phyloP scores from a whole-genome alignment of 768 basidiomycete genomes.

The Vararia minispora region DNA sequence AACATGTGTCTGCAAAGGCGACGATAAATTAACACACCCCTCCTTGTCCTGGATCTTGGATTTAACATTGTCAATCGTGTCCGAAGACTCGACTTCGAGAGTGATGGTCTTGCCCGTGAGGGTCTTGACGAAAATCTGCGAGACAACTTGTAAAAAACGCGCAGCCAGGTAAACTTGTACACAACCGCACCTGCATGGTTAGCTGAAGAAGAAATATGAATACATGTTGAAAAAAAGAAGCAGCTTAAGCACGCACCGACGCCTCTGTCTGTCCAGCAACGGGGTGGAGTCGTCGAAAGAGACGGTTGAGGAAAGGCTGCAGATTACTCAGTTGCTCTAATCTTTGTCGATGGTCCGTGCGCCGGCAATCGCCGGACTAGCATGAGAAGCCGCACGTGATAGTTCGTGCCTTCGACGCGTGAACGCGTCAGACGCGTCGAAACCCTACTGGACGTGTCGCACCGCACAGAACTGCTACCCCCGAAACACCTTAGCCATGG shows the following conservation, averaged over 20 bases:
- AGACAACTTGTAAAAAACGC: no score
- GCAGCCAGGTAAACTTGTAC: no score
- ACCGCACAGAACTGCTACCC: no score
- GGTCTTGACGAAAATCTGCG: constrained; percentile 99
- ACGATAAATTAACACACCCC: constrained; percentile 44
- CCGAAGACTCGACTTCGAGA: constrained; percentile 94
- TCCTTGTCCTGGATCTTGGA: constrained; percentile 97
- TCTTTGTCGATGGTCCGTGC: constrained; percentile 35
- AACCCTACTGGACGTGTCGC: not conserved
- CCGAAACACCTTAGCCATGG: constrained; percentile 33
- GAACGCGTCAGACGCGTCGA: no score
- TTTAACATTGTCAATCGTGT: constrained; percentile 98
- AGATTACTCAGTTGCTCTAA: constrained; percentile 16
- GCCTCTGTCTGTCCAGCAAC: constrained; percentile 86
- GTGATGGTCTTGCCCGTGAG: constrained; percentile 99
- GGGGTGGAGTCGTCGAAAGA: constrained; percentile 80
- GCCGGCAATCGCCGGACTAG: no score
- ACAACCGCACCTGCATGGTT: no score
- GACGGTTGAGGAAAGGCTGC: constrained; percentile 12
- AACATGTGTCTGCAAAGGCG: constrained; percentile 1
- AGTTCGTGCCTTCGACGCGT: not conserved
- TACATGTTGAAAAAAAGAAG: no score
- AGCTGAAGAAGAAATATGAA: not conserved
- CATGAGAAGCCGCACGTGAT: no score
- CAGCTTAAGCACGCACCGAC: constrained; percentile 33